Percentiles rank a stretch among this genome's conserved stretches.
Evolutionary conservation across 495 filamentous ascomycete genomes (phyloP).

Genomic region (Penicillium diatomitis): DNA sequence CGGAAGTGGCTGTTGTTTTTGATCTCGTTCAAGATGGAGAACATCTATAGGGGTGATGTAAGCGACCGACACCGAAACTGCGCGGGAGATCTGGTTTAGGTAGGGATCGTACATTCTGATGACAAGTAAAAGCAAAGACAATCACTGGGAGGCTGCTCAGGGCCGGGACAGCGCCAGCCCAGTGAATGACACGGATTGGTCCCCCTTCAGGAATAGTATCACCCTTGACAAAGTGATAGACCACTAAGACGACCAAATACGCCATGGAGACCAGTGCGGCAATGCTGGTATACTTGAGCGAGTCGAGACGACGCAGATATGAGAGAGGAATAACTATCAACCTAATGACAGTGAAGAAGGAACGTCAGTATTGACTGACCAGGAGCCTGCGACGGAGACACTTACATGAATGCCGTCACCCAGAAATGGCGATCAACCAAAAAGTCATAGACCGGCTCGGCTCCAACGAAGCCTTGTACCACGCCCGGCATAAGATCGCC

Average conservation of each 20-base stretch:
- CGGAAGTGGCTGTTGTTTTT: constrained; percentile 71
- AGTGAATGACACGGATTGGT: constrained; percentile 60
- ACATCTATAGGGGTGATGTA: constrained; percentile 61
- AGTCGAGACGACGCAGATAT: constrained; percentile 84
- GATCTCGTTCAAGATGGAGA: constrained; percentile 95
- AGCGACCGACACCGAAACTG: neutral
- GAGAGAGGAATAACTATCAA: constrained; percentile 89
- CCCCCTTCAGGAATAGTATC: constrained; percentile 68
- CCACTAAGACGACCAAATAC: constrained; percentile 83
- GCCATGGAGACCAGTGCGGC: constrained; percentile 87
- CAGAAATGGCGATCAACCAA: constrained; percentile 88
- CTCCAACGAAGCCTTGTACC: constrained; percentile 61
- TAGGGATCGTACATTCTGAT: constrained; percentile 69
- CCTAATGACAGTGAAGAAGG: constrained; percentile 36
- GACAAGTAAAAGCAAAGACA: constrained; percentile 97
- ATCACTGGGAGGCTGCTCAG: constrained; percentile 87
- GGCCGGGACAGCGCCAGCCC: constrained; percentile 67
- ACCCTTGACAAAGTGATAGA: constrained; percentile 76
- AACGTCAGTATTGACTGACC: neutral
- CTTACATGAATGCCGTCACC: constrained; percentile 94
- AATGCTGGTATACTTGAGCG: constrained; percentile 92
- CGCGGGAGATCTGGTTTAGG: constrained; percentile 1
- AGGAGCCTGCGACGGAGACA: neutral
- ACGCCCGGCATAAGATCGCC: constrained; percentile 97
- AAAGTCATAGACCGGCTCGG: constrained; percentile 53